Evolutionary conservation across 257 asterid genomes (phyloP).

Genomic region (Petunia axillaris): DNA sequence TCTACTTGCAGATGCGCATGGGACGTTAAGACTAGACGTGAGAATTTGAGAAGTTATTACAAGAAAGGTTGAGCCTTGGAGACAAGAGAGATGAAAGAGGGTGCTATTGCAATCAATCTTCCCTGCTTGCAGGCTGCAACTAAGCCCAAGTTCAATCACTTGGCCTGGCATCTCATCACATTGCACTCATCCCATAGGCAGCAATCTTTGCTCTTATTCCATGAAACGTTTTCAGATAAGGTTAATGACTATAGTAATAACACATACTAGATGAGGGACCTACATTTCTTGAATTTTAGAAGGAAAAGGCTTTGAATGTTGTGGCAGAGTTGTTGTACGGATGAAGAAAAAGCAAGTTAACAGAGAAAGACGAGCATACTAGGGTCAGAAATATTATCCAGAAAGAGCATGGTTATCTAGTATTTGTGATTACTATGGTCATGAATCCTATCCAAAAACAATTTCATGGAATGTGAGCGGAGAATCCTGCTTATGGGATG

Average conservation of each 20-base stretch:
- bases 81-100: conserved; percentile 21
- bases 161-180: conserved; percentile 23
- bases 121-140: conserved; percentile 31
- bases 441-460: conserved; percentile 6
- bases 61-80: no score
- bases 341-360: no score
- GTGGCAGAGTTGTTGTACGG: no score
- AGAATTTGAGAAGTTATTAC: no score
- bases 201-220: conserved; percentile 27
- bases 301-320: no score
- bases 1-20: no score
- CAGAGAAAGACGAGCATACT: no score
- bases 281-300: neutral
- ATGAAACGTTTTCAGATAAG: conserved; percentile 25
- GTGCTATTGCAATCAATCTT: conserved; percentile 21
- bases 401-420: neutral
- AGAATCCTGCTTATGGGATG: conserved; percentile 37
- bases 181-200: conserved; percentile 30
- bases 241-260: neutral
- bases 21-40: no score
- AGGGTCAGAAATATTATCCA: no score
- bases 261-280: neutral
- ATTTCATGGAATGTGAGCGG: conserved; percentile 24
- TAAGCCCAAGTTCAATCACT: conserved; percentile 33
- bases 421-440: neutral